Percentiles rank a stretch among this genome's conserved stretches.
These are phyloP conservation scores for Theobroma cacao DNA, from an alignment of 345 rosid species.

Conservation along the genomic window DNA sequence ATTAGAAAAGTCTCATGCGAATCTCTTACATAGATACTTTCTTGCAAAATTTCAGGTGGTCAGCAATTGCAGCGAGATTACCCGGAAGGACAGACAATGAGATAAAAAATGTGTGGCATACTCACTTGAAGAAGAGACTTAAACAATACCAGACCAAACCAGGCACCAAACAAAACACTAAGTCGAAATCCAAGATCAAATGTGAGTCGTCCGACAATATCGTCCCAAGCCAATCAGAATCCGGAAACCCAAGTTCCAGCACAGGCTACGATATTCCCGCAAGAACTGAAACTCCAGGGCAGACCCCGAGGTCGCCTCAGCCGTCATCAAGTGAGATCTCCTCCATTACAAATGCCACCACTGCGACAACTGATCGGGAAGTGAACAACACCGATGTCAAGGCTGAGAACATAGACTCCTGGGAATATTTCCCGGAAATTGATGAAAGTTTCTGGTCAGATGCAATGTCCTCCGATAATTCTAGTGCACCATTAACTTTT, in stretches of 20 bases:
- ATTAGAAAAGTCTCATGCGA: background rate
- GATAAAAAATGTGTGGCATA: slow-evolving; percentile 91
- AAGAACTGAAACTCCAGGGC: background rate
- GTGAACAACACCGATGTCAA: slow-evolving; percentile 14
- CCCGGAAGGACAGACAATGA: slow-evolving; percentile 95
- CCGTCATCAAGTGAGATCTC: slow-evolving; percentile 53
- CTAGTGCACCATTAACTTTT: slow-evolving; percentile 7
- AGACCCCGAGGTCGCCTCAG: slow-evolving; percentile 37
- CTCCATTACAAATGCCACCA: slow-evolving; percentile 27
- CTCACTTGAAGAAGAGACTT: slow-evolving; percentile 78
- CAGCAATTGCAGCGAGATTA: slow-evolving; percentile 72
- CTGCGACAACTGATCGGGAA: slow-evolving; percentile 20
- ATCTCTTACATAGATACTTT: background rate
- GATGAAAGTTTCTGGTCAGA: slow-evolving; percentile 75
- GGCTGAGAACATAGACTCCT: slow-evolving; percentile 20
- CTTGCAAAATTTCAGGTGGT: slow-evolving; percentile 54
- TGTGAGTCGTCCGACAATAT: background rate
- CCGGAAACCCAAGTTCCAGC: slow-evolving; percentile 10
- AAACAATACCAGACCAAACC: slow-evolving; percentile 31
- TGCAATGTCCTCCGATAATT: slow-evolving; percentile 20
- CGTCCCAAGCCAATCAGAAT: slow-evolving; percentile 17
- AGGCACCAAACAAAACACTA: slow-evolving; percentile 17
- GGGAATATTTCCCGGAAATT: slow-evolving; percentile 44
- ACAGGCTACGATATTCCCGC: background rate
- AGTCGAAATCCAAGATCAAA: background rate